Evolutionary conservation across 805 yeast genomes (phyloP), one percentile per base, ranked within the genome.

Genomic region (Barnettozyma sucrosica): DNA sequence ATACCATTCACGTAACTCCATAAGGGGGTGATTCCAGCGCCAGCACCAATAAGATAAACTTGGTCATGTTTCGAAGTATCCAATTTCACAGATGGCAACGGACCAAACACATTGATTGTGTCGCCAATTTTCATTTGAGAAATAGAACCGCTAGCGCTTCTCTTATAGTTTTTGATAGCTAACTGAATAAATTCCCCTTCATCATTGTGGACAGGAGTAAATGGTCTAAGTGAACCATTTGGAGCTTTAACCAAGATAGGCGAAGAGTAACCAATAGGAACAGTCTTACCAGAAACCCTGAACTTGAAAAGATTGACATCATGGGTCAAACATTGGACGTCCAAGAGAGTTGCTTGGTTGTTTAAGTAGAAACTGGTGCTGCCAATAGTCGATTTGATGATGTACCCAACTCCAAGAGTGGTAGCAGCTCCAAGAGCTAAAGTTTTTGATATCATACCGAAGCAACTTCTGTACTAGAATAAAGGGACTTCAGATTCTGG

Each of bases 41-140:
- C 42, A n/a, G 42, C 42, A n/a, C 42, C 42, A 24, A 39, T 39
- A 20, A 39, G 19, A 25, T 39, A 39, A 16, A 39, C 33, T 19
- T 25, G 41, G 16, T 25, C 41, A 16, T 39, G 42, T 16, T 24
- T 25, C 19, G 42, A 24, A 25, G 42, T 39, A 24, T 39, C 26
- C 11, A 25, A 16, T 7, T 14, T n/a, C 10, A 39, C 13, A n/a
- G 42, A 24, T 11, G 42, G 42, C 18, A 39, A 39, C 7, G 42
- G 42, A n/a, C 42, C 42, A 39, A 39, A 39, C 3, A 39, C 42
- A 13, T 39, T 39, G 19, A 39, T 25, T n/a, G 32, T n/a, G 25
- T 39, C 42, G 4, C 32, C 32, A 39, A 24, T 13, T 7, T 7
- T 25, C 42, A 39, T 39, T 39, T 39, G 11, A 2, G 42, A 23